A percentile compares a stretch with the other conserved stretches of the same genome.
Conservation (phyloP, 23 red algal genomes). For the Chondrus crispus region DNA sequence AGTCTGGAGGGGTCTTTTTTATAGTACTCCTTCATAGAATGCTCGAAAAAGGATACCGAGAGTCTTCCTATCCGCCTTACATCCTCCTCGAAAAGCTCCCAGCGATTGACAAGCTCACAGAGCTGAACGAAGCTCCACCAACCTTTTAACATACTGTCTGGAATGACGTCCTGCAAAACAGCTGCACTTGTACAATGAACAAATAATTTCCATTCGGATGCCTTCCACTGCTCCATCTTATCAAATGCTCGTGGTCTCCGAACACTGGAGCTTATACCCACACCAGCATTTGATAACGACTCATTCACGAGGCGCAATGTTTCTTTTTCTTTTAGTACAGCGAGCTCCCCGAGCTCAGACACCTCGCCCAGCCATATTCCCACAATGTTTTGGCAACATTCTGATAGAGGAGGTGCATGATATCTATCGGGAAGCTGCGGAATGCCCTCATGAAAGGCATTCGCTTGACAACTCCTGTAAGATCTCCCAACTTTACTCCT, state of each 20-base stretch:
- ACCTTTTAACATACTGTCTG: no score
- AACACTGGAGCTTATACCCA: no score
- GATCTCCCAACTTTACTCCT: not conserved
- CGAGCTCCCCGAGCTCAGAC: no score
- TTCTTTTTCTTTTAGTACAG: no score
- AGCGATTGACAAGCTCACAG: not conserved
- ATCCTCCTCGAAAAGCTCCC: not conserved
- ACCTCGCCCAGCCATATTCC: not conserved
- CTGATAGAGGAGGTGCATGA: slow-evolving; percentile 30
- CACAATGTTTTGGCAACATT: not conserved
- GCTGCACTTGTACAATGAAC: no score
- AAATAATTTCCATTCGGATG: no score
- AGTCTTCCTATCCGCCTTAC: not conserved
- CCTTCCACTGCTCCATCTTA: no score
- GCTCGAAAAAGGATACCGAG: not conserved
- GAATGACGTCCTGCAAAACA: not conserved
- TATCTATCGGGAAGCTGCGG: slow-evolving; percentile 5
- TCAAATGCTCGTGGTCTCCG: no score
- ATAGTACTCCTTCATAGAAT: not conserved
- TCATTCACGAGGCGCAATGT: no score
- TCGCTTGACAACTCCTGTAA: not conserved
- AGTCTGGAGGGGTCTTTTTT: not conserved
- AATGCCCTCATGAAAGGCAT: not conserved
- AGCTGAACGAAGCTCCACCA: not conserved
- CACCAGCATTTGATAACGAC: no score